Evolutionary conservation across 2,329 filamentous ascomycete species (phyloP).

Genomic region (Phyllosticta paracitricarpa): DNA sequence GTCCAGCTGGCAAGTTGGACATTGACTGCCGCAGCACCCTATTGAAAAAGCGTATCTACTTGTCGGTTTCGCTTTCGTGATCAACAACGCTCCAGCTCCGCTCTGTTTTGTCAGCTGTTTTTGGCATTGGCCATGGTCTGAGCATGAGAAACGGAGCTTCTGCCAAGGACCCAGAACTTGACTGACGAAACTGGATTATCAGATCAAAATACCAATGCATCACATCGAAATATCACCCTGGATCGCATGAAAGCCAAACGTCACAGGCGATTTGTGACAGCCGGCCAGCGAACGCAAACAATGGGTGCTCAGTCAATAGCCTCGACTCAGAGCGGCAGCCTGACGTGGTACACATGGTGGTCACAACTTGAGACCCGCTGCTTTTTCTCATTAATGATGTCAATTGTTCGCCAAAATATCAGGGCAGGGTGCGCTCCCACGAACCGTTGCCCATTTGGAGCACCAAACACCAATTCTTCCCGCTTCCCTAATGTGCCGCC

Average conservation of each 20-base stretch:
- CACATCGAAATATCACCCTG: not conserved
- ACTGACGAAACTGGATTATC: not conserved
- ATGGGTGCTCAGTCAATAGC: not conserved
- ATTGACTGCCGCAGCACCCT: not conserved
- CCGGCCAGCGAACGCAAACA: not conserved
- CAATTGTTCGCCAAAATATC: not conserved
- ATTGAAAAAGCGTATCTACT: not conserved
- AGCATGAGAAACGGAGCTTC: not conserved
- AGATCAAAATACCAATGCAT: not conserved
- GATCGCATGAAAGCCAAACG: not conserved
- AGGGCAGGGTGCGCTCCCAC: not conserved
- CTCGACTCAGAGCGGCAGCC: not conserved
- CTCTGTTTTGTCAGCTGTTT: not conserved
- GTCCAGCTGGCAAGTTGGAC: not conserved
- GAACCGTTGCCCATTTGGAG: not conserved
- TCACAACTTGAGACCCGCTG: not conserved
- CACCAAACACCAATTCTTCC: not conserved
- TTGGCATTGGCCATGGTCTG: not conserved
- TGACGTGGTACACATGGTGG: not conserved
- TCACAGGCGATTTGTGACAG: not conserved
- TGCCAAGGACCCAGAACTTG: not conserved
- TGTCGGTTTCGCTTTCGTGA: not conserved
- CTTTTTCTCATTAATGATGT: not conserved
- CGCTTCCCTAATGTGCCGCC: not conserved
- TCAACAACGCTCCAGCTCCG: not conserved